phyloP scores from a whole-genome alignment of 306 rosid genomes.

The Sophora flavescens region DNA sequence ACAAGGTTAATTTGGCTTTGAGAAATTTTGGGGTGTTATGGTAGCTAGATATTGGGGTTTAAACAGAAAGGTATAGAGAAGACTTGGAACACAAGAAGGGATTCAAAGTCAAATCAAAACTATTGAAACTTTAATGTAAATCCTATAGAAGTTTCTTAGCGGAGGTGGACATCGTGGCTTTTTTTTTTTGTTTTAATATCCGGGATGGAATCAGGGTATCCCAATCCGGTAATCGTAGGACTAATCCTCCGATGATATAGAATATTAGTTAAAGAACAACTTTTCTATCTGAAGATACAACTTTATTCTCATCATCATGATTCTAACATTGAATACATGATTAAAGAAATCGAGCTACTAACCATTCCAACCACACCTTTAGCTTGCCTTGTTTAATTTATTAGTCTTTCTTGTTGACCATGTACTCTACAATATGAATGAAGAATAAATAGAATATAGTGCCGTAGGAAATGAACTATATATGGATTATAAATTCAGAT shows the following conservation, averaged over 20 bases:
- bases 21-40: conserved; percentile 18
- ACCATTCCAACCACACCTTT: no score
- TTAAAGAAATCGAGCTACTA: no score
- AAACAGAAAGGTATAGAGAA: conserved; percentile 21
- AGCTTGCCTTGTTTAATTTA: conserved; percentile 9
- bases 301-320: no score
- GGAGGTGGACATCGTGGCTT: conserved; percentile 36
- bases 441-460: conserved; percentile 25
- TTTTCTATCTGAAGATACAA: no score
- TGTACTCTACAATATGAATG: conserved; percentile 1
- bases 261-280: no score
- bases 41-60: conserved; percentile 16
- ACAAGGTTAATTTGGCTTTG: conserved; percentile 4
- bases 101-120: conserved; percentile 50
- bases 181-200: no score
- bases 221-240: no score
- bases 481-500: not conserved
- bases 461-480: conserved; percentile 40
- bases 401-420: conserved; percentile 45
- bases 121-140: conserved; percentile 32
- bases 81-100: conserved; percentile 38
- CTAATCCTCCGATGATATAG: no score
- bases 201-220: no score
- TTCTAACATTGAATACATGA: no score
- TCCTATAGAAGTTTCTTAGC: conserved; percentile 61